Conservation (phyloP, 345 rosid genomes). For the Aurinia saxatilis region DNA sequence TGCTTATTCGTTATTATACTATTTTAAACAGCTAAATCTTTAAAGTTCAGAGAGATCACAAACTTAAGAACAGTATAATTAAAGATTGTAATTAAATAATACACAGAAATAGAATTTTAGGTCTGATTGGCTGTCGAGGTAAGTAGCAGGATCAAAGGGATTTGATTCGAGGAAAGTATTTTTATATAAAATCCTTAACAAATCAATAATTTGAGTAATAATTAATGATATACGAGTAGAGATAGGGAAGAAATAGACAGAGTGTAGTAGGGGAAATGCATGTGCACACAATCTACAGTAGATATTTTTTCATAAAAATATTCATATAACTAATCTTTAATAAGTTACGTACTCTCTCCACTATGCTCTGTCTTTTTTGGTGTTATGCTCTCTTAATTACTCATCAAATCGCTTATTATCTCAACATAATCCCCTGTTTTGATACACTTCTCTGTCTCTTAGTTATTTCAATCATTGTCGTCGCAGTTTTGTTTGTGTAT, state of each 20-base stretch:
- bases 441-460: constrained; percentile 16
- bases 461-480: constrained; percentile 11
- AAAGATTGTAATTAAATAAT: background rate
- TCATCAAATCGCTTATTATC: constrained; percentile 48
- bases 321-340: background rate
- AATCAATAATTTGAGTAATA: constrained; percentile 22
- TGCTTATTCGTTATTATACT: too few species aligned
- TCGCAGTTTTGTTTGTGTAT: background rate
- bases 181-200: constrained; percentile 16
- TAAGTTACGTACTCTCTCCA: constrained; percentile 46
- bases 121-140: constrained; percentile 28
- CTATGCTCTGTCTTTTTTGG: constrained; percentile 44
- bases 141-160: constrained; percentile 29
- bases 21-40: background rate
- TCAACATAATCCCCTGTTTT: constrained; percentile 35
- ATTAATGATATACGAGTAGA: constrained; percentile 14
- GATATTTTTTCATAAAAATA: constrained; percentile 34
- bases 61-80: background rate
- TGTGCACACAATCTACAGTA: constrained; percentile 69
- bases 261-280: constrained; percentile 37
- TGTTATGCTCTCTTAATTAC: constrained; percentile 27
- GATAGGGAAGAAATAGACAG: constrained; percentile 25
- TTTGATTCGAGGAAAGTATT: constrained; percentile 27
- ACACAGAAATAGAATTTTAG: constrained; percentile 4
- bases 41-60: background rate